Conservation (phyloP, 305 asterid genomes). For the Fraxinus ornus region DNA sequence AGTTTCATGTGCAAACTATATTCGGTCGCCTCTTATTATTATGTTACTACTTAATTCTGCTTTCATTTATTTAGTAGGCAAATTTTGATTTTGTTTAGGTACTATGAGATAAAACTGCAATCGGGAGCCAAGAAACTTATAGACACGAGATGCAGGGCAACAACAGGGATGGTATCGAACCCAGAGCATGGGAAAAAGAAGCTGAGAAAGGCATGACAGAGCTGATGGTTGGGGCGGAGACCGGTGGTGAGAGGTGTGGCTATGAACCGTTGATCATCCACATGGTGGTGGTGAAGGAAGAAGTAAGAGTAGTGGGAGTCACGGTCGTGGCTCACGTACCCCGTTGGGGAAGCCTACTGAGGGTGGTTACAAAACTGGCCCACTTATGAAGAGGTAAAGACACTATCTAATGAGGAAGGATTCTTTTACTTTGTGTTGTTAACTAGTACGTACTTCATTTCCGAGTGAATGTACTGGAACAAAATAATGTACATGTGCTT, state of each 20-base stretch:
- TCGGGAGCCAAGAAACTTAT: slow-evolving; percentile 70
- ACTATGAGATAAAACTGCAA: slow-evolving; percentile 67
- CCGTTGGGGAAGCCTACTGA: slow-evolving; percentile 96
- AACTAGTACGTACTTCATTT: neutral
- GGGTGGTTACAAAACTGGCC: slow-evolving; percentile 78
- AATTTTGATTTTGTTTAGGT: slow-evolving; percentile 30
- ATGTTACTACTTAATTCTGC: neutral
- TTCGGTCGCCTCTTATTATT: neutral
- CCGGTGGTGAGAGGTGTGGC: slow-evolving; percentile 93
- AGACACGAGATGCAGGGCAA: slow-evolving; percentile 72
- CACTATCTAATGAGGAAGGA: neutral
- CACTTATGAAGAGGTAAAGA: slow-evolving; percentile 53
- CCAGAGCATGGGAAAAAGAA: slow-evolving; percentile 65
- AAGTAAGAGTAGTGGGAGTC: slow-evolving; percentile 87
- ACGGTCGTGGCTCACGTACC: slow-evolving; percentile 56
- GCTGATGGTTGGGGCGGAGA: slow-evolving; percentile 77
- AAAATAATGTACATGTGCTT: neutral
- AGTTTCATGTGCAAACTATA: neutral
- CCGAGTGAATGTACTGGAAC: neutral
- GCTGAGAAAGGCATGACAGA: slow-evolving; percentile 79
- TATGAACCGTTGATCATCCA: slow-evolving; percentile 80
- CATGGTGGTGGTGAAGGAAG: slow-evolving; percentile 97
- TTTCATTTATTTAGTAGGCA: neutral
- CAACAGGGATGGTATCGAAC: slow-evolving; percentile 59
- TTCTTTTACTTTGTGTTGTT: neutral